Conservation (phyloP, 2,329 filamentous ascomycete genomes). For the Ophiognomonia clavigignenti-juglandacearum region DNA sequence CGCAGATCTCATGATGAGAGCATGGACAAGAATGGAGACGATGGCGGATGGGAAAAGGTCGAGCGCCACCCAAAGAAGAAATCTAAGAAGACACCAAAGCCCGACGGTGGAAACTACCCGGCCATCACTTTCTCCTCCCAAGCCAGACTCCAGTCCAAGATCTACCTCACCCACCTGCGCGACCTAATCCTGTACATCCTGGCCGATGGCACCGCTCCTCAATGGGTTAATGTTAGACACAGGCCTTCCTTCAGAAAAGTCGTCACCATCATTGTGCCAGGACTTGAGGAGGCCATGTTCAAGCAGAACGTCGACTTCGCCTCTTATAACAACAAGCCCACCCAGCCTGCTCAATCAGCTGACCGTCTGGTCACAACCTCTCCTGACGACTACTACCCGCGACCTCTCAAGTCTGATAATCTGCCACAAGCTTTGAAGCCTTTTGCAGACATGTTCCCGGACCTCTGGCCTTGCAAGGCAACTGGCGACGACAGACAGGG, state of each 20-base stretch:
- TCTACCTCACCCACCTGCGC: constrained; percentile 59
- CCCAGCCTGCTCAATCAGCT: constrained; percentile 27
- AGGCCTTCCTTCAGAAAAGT: constrained; percentile 68
- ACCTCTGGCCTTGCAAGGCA: constrained; percentile 84
- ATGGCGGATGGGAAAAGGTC: constrained; percentile 49
- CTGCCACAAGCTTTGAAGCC: constrained; percentile 54
- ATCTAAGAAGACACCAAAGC: constrained; percentile 55
- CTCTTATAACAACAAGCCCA: constrained; percentile 33
- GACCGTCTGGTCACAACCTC: constrained; percentile 36
- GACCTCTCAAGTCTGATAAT: constrained; percentile 42
- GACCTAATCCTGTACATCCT: constrained; percentile 63
- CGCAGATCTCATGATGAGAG: constrained; percentile 16
- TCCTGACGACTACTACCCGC: constrained; percentile 58
- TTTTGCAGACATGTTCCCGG: constrained; percentile 76
- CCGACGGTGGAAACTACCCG: constrained; percentile 53
- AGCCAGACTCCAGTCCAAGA: constrained; percentile 55
- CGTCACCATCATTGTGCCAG: constrained; percentile 87
- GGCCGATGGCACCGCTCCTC: constrained; percentile 58
- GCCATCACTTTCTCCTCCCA: constrained; percentile 52
- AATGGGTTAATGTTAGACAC: constrained; percentile 61
- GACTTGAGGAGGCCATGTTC: constrained; percentile 88
- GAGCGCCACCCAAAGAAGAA: constrained; percentile 49
- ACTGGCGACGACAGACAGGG: constrained; percentile 79
- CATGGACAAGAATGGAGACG: constrained; percentile 26
- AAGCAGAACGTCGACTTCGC: constrained; percentile 51